A percentile compares a stretch with the other conserved stretches of the same genome.
phyloP scores from a whole-genome alignment of 495 filamentous ascomycete species.

The Cetradonia linearis region DNA sequence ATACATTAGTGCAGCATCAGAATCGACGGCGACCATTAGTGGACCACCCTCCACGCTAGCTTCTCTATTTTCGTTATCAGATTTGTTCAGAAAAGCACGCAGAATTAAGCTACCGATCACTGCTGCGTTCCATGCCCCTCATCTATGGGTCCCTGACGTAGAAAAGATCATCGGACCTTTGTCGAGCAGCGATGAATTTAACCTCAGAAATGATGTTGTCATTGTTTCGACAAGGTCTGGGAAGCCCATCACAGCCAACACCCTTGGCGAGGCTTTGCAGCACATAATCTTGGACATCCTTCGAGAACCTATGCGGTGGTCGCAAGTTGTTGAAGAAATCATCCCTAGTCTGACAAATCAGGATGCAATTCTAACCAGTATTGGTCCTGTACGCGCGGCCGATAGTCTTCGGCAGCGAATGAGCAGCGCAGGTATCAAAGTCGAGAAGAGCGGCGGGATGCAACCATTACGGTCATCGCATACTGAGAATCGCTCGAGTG shows the following conservation, averaged over 20 bases:
- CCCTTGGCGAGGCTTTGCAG: slow-evolving; percentile 7
- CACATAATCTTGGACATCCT: slow-evolving; percentile 14
- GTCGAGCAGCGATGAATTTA: neutral
- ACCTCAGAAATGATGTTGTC: neutral
- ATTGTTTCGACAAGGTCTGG: slow-evolving; percentile 9
- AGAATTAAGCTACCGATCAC: slow-evolving; percentile 14
- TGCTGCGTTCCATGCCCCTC: slow-evolving; percentile 15
- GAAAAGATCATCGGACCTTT: slow-evolving; percentile 7
- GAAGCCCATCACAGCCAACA: neutral
- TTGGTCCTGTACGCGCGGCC: neutral
- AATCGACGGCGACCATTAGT: slow-evolving; percentile 33
- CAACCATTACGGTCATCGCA: slow-evolving; percentile 2
- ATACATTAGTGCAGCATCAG: slow-evolving; percentile 33
- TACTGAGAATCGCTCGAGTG: neutral
- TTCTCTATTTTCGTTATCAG: slow-evolving; percentile 10
- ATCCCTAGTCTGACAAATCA: neutral
- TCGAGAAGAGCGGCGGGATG: neutral
- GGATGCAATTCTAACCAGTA: neutral
- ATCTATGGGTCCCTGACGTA: slow-evolving; percentile 3
- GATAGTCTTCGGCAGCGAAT: slow-evolving; percentile 5
- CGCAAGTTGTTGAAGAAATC: neutral
- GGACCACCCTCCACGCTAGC: slow-evolving; percentile 32
- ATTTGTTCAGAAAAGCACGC: slow-evolving; percentile 6
- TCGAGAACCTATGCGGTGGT: slow-evolving; percentile 11
- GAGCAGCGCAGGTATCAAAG: slow-evolving; percentile 1